Base-by-base conservation (phyloP, 441 rosid genomes). In the Populus trichocarpa region DNA sequence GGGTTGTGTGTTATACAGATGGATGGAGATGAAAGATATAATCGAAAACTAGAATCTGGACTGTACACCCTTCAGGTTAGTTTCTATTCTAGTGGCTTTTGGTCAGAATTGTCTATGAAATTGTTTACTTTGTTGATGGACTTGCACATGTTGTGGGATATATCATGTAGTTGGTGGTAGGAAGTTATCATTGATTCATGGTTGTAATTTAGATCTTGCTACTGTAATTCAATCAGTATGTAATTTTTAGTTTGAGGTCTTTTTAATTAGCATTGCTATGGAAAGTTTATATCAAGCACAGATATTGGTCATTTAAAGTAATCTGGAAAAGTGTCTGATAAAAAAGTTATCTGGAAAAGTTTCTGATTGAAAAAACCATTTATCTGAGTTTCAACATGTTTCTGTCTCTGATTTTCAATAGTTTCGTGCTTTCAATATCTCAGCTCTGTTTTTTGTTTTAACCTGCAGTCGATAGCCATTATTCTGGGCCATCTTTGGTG, bases 401-500 rank as follows among this genome's bases (percentile, higher is more conserved):
- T 38, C 42, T 46, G 53, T 46, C 57, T 46, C 20, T 46, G 20
- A 46, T 46, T 46, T 46, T 46, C 57, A 13, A 14, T 46, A 46
- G 57, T 46, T 46, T 46, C 2, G 6, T 13, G 2, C 67, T 23
- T 26, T 64, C 30, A 8, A 26, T 64, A 64, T 12, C 67, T 64
- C 28, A 64, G 6, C 67, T 46, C 13, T 46, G 20, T 13, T 73
- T 69, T 42, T 72, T 69, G 23, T 26, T 69, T 13, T 71, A 78
- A 79, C 36, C 50, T 90, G 89, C 97, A 96, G 99, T 84, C 94
- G 83, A 80, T 94, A 81, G 92, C 95, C 42, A 87, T 93, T 40
- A 90, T 96, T 74, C 84, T 96, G 79, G 99, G 99, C 69, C 95
- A 96, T 84, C 87, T 96, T 67, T 96, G 98, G 98, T 96, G 93